Base-by-base conservation (phyloP, 345 rosid genomes). In the Pistacia integerrima region DNA sequence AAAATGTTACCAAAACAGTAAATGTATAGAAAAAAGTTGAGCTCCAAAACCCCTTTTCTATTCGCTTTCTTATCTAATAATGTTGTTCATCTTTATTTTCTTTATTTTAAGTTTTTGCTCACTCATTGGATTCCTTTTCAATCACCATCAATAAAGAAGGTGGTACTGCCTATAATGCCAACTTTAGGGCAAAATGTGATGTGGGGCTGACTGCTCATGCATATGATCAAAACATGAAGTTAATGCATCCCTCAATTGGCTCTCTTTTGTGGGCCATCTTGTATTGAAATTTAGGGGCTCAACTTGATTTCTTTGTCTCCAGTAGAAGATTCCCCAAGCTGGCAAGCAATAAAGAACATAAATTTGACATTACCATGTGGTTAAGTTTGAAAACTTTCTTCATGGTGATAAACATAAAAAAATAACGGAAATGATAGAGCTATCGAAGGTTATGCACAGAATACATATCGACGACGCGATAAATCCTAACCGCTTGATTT, bases 91-190 rank as follows among this genome's bases (percentile, higher is more conserved):
- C 52, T 72, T 72, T 80, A 64, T 11, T 17, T 25, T 63, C 28
- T 67, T 22, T 46, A 22, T 46, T 60, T 28, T 17, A 10, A 52
- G 28, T 14, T 30, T 22, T 10, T 11, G 10, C 9, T 55, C 30
- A 60, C 61, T 79, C 69, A 62, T 82, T 57, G 93, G 94, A 87
- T 90, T 81, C 93, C 91, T 84, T 70, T 80, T 69, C 84, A 52
- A 82, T 87, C 95, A 22, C 88, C 85, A 73, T 90, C 92, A 83
- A 72, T 57, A 63, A 74, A 77, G 78, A 81, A 77, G 74, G 64
- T 72, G 86, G 64, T 75, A 84, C 73, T 56, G 25, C 78, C 79
- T 71, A 79, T 78, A 79, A 67, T 72, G 83, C 65, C 83, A 82
- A 70, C 76, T 72, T 74, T 63, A 28, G 77, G 72, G 73, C 54